Conservation (phyloP, 768 basidiomycete species). For the Agaricus blazei region DNA sequence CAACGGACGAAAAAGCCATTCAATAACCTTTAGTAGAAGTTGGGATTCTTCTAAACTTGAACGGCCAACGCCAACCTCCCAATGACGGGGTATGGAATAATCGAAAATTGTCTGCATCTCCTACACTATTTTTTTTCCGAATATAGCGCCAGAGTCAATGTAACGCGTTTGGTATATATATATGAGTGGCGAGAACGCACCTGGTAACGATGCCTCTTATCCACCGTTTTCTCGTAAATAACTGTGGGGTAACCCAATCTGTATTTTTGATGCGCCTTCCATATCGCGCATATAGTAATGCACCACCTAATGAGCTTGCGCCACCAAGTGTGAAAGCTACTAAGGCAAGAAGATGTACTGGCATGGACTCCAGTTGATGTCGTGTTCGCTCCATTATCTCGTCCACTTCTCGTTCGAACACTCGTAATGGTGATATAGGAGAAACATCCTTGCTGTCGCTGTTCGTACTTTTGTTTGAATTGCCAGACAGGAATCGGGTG, state of each 20-base stretch:
- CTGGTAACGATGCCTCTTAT: constrained; percentile 78
- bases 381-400: constrained; percentile 2
- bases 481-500: constrained; percentile 1
- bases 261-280: constrained; percentile 56
- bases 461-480: not conserved
- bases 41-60: constrained; percentile 67
- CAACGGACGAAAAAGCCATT: not conserved
- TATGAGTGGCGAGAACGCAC: constrained; percentile 30
- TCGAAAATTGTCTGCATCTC: constrained; percentile 85
- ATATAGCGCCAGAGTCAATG: not conserved
- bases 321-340: constrained; percentile 38
- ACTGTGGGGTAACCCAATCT: constrained; percentile 66
- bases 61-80: constrained; percentile 63
- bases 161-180: too few species aligned
- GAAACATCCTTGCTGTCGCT: not conserved
- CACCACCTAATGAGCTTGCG: constrained; percentile 26
- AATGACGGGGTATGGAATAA: constrained; percentile 81
- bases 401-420: not conserved
- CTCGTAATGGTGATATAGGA: not conserved
- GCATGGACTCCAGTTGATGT: constrained; percentile 21
- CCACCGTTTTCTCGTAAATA: constrained; percentile 56
- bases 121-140: constrained; percentile 46
- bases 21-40: constrained; percentile 46
- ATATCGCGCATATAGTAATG: constrained; percentile 42
- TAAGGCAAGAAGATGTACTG: constrained; percentile 23